A percentile compares a stretch with the other conserved stretches of the same genome.
Evolutionary conservation across 345 rosid genomes (phyloP).

Genomic region (Sisymbrium altissimum): DNA sequence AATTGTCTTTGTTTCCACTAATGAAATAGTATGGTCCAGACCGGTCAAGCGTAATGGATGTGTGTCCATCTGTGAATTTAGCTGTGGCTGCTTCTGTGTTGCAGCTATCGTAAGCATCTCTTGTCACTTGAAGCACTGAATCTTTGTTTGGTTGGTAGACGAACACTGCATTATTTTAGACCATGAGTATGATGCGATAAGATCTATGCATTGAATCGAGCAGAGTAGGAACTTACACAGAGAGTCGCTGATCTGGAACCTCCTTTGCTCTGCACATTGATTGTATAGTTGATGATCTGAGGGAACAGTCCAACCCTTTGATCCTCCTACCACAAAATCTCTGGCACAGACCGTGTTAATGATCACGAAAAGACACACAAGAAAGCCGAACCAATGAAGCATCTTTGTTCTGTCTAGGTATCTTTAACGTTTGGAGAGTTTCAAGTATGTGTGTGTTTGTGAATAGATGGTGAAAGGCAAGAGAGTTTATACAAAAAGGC

Average conservation of each 20-base stretch:
- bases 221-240: conserved; percentile 1
- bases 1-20: conserved; percentile 59
- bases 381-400: neutral
- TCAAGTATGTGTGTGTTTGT: neutral
- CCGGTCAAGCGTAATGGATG: conserved; percentile 44
- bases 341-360: neutral
- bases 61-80: conserved; percentile 49
- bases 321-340: conserved; percentile 7
- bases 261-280: conserved; percentile 9
- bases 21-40: conserved; percentile 64
- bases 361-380: conserved; percentile 3
- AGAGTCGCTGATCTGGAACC: conserved; percentile 2
- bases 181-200: neutral
- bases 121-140: conserved; percentile 55
- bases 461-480: neutral
- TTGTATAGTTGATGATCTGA: conserved; percentile 6
- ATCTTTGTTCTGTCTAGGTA: neutral
- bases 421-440: neutral
- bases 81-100: conserved; percentile 29
- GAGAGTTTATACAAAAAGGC: neutral
- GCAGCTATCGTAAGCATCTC: conserved; percentile 50
- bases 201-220: neutral
- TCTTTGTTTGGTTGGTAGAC: conserved; percentile 46
- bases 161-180: conserved; percentile 47
- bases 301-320: conserved; percentile 11